Base-by-base conservation (phyloP, 768 basidiomycete species). In the Podaxis carcinomalis region DNA sequence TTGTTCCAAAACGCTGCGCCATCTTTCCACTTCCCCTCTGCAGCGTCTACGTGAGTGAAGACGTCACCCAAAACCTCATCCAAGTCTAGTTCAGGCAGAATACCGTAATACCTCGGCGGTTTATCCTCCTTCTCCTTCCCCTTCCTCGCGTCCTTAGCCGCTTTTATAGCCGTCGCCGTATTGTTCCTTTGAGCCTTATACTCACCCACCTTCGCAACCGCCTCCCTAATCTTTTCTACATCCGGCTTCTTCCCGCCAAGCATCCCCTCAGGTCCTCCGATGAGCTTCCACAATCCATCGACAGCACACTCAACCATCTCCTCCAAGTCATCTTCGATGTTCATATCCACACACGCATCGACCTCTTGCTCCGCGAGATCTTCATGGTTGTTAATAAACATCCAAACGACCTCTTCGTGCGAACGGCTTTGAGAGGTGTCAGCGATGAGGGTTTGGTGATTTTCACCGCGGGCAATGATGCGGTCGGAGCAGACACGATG, bases 331-430 rank as follows among this genome's bases (percentile, higher is more conserved):
- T 73, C 70, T n/a, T 67, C 68, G 6, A 71, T 42, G 68, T 73
- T 75, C 85, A 93, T 89, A 37, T 89, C 83, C 19, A 98, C 74
- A 2, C 79, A 77, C 0, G 71, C 85, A 62, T 93, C 89, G 5
- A 92, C 87, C 70, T 93, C 87, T 10, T 53, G 37, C 3, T 62
- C 53, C 4, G 79, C 72, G 6, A 98, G 85, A 64, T 83, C 80
- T 64, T 95, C 84, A 0, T 77, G 71, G n/a, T 74, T 63, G 25
- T 74, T 76, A 56, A 98, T 74, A 75, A 99, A 98, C 73, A 77
- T 79, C 85, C 87, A 87, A n/a, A 98, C 72, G 19, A 95, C 83
- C 4, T 83, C 78, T 72, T 97, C 95, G 72, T 98, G 92, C 27
- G 73, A 67, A 57, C 80, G 82, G 16, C 73, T 69, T 14, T 69